phyloP scores from a whole-genome alignment of 164 flowering plant genomes.

The Pachysandra terminalis region DNA sequence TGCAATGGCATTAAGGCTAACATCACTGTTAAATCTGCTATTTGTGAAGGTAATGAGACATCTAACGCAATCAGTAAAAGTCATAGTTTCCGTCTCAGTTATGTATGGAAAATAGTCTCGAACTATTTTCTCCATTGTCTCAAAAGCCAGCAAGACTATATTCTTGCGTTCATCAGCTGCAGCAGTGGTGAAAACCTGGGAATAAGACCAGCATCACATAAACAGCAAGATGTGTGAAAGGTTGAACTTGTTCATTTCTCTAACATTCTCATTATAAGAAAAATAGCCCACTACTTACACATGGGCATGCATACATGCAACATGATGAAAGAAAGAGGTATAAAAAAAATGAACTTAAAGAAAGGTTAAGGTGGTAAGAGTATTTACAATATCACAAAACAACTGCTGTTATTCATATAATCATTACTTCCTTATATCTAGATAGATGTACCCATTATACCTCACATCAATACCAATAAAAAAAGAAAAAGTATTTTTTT shows the following conservation, averaged over 20 bases:
- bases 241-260: background rate
- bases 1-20: slow-evolving; percentile 97
- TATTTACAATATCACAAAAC: too few relatives aligned
- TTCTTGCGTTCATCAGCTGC: slow-evolving; percentile 97
- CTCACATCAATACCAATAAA: too few relatives aligned
- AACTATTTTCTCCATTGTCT: slow-evolving; percentile 97
- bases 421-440: too few relatives aligned
- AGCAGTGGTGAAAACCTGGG: slow-evolving; percentile 90
- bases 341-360: too few relatives aligned
- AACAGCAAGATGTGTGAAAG: slow-evolving; percentile 1
- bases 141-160: slow-evolving; percentile 88
- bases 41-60: slow-evolving; percentile 94
- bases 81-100: slow-evolving; percentile 91
- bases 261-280: background rate
- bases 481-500: background rate
- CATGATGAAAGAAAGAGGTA: too few relatives aligned
- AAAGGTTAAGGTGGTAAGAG: too few relatives aligned
- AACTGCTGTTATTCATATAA: too few relatives aligned
- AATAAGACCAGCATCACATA: slow-evolving; percentile 9
- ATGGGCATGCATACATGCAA: too few relatives aligned
- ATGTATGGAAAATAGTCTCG: slow-evolving; percentile 94
- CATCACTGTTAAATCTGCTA: slow-evolving; percentile 90
- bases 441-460: too few relatives aligned
- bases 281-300: background rate
- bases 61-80: slow-evolving; percentile 93